Conservation (phyloP, 176 grass and related monocot species). For the Aegilops sharonensis region DNA sequence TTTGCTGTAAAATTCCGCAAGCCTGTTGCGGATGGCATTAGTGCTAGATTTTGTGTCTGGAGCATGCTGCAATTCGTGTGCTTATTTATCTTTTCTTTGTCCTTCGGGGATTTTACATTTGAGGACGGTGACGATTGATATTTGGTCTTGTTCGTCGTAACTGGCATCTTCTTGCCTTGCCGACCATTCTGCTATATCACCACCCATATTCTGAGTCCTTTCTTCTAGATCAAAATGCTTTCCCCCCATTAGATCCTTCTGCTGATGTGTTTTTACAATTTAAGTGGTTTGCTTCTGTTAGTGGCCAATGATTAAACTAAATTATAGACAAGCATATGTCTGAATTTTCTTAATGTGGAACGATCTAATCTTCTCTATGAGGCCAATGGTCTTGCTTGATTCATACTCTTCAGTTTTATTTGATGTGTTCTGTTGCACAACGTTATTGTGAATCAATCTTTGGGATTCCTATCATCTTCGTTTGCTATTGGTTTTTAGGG, state of each 20-base stretch:
- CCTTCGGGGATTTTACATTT: too few relatives aligned
- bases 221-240: too few relatives aligned
- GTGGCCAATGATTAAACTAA: conserved; percentile 50
- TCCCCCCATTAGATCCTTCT: not conserved
- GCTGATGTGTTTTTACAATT: not conserved
- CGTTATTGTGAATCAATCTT: too few relatives aligned
- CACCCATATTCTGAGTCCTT: conserved; percentile 76
- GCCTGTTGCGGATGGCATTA: too few relatives aligned
- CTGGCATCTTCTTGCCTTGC: conserved; percentile 68
- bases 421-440: too few relatives aligned
- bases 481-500: too few relatives aligned
- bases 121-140: conserved; percentile 51
- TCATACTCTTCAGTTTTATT: not conserved
- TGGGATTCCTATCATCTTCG: too few relatives aligned
- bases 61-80: not conserved
- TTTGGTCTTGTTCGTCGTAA: conserved; percentile 98
- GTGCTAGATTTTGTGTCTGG: not conserved
- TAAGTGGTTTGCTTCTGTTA: not conserved
- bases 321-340: conserved; percentile 84
- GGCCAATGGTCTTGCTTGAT: not conserved
- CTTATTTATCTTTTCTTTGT: too few relatives aligned
- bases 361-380: conserved; percentile 91
- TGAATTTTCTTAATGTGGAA: conserved; percentile 60
- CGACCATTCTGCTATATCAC: conserved; percentile 49
- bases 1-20: not conserved